phyloP scores from a whole-genome alignment of 2,329 filamentous ascomycete genomes.

The Diplodia intermedia region DNA sequence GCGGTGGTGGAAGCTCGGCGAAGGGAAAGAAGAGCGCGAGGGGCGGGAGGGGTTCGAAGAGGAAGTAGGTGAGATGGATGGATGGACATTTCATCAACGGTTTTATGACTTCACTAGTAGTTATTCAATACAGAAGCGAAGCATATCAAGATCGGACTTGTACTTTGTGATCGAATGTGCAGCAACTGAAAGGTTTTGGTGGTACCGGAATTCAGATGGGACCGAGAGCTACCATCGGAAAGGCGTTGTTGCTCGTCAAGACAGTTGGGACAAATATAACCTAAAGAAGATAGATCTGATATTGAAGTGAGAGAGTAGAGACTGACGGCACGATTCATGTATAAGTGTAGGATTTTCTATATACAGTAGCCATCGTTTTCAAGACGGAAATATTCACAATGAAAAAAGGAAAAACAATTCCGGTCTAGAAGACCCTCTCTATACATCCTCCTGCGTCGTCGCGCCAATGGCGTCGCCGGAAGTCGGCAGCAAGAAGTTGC shows the following conservation, averaged over 20 bases:
- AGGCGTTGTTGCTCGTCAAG: not conserved
- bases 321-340: not conserved
- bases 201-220: too few species aligned
- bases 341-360: not conserved
- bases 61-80: conserved; percentile 35
- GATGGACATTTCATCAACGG: too few species aligned
- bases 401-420: not conserved
- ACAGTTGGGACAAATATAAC: too few species aligned
- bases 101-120: too few species aligned
- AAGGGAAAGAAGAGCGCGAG: conserved; percentile 42
- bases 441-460: conserved; percentile 41
- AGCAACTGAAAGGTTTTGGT: too few species aligned
- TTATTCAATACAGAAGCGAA: too few species aligned
- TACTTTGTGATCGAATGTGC: too few species aligned
- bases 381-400: conserved; percentile 6
- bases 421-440: not conserved
- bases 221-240: too few species aligned
- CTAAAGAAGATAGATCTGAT: too few species aligned
- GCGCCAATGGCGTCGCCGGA: conserved; percentile 51
- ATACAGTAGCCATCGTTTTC: not conserved
- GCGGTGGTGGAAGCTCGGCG: conserved; percentile 37
- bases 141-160: too few species aligned
- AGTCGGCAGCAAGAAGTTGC: conserved; percentile 53
- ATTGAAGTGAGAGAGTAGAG: not conserved
- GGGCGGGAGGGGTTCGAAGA: conserved; percentile 42